Percentiles rank a stretch among this genome's conserved stretches.
phyloP scores from a whole-genome alignment of 2,329 filamentous ascomycete genomes.

The Fusarium continuum region DNA sequence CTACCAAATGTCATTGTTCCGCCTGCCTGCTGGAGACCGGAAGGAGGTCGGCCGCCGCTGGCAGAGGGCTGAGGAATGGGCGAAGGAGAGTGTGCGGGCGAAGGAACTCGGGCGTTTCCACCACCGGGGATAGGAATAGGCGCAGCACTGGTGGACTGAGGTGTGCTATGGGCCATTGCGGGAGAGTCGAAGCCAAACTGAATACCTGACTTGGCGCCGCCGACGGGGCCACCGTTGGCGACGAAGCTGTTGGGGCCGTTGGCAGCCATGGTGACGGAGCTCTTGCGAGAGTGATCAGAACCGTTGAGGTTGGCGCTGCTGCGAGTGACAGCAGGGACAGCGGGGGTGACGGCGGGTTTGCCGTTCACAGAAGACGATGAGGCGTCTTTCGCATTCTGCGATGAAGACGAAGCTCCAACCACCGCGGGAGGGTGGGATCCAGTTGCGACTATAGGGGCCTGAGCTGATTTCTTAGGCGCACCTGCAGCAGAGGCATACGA shows the following conservation, averaged over 20 bases:
- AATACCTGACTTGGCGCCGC: constrained; percentile 70
- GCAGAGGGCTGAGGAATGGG: constrained; percentile 90
- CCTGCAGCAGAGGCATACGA: constrained; percentile 75
- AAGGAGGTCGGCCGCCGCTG: constrained; percentile 86
- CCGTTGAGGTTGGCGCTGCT: constrained; percentile 75
- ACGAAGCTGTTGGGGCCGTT: constrained; percentile 79
- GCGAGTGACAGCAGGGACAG: constrained; percentile 72
- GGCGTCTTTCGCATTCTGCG: constrained; percentile 69
- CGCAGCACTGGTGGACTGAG: constrained; percentile 64
- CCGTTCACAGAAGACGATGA: constrained; percentile 86
- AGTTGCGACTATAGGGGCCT: constrained; percentile 69
- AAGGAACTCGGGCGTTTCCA: constrained; percentile 75
- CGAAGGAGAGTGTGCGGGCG: constrained; percentile 87
- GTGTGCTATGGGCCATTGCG: constrained; percentile 72
- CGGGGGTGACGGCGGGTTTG: constrained; percentile 75
- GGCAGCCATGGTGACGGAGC: constrained; percentile 90
- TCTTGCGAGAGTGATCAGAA: constrained; percentile 82
- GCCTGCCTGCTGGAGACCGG: constrained; percentile 74
- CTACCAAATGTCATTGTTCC: constrained; percentile 82
- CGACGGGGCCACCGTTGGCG: constrained; percentile 75
- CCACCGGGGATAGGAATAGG: constrained; percentile 71
- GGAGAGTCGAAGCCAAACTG: constrained; percentile 86
- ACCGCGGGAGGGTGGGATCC: constrained; percentile 64
- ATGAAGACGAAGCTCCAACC: constrained; percentile 61
- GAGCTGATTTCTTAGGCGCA: constrained; percentile 69